A percentile compares a stretch with the other conserved stretches of the same genome.
Conservation (phyloP, 2,329 filamentous ascomycete species). For the Sclerotinia nivalis region DNA sequence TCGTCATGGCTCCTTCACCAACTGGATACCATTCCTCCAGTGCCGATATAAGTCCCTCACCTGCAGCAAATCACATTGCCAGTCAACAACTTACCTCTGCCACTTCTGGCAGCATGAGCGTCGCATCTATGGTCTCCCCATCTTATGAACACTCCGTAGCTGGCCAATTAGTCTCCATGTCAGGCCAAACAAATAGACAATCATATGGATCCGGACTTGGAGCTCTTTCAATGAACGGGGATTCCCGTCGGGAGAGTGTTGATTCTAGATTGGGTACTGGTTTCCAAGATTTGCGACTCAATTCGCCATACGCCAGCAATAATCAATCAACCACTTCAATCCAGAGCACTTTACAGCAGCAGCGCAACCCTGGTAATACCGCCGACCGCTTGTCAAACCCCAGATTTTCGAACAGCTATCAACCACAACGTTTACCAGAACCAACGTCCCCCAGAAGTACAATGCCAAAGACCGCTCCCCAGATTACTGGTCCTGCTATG, state of each 20-base stretch:
- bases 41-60: slow-evolving; percentile 63
- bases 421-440: slow-evolving; percentile 52
- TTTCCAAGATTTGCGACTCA: slow-evolving; percentile 68
- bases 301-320: slow-evolving; percentile 72
- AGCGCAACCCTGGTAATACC: slow-evolving; percentile 56
- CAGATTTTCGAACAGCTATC: slow-evolving; percentile 65
- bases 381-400: slow-evolving; percentile 51
- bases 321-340: slow-evolving; percentile 77
- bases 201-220: slow-evolving; percentile 28
- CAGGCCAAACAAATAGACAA: slow-evolving; percentile 31
- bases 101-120: slow-evolving; percentile 61
- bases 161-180: slow-evolving; percentile 27
- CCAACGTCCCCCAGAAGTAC: slow-evolving; percentile 37
- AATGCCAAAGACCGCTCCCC: slow-evolving; percentile 64
- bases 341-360: slow-evolving; percentile 68
- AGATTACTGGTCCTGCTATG: slow-evolving; percentile 70
- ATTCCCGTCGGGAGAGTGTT: slow-evolving; percentile 72
- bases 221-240: slow-evolving; percentile 37
- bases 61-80: slow-evolving; percentile 48
- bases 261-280: slow-evolving; percentile 76
- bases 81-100: slow-evolving; percentile 57
- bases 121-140: slow-evolving; percentile 65
- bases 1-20: slow-evolving; percentile 28
- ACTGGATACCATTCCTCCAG: slow-evolving; percentile 49
- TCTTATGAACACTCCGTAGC: slow-evolving; percentile 43